Percentiles rank a stretch among this genome's conserved stretches.
phyloP scores from a whole-genome alignment of 1,284 basidiomycete species.

The Leucocoprinus gongylophorus region DNA sequence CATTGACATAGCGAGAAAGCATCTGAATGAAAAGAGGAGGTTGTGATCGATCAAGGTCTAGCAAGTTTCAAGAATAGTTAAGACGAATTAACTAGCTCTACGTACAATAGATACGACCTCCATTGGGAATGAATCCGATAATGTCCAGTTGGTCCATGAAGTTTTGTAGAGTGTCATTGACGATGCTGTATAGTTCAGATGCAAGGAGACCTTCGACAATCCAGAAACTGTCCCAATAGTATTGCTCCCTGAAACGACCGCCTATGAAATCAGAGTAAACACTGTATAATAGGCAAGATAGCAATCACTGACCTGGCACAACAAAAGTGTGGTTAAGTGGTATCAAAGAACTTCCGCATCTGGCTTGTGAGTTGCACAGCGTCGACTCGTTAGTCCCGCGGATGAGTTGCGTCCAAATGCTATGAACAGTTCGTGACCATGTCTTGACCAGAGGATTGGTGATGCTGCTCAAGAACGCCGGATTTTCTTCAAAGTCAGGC shows the following conservation, averaged over 20 bases:
- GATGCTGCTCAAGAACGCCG: slow-evolving; percentile 69
- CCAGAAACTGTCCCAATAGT: slow-evolving; percentile 88
- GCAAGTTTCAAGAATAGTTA: background rate
- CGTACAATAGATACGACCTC: slow-evolving; percentile 76
- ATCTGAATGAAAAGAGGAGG: slow-evolving; percentile 80
- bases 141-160: slow-evolving; percentile 87
- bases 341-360: slow-evolving; percentile 79
- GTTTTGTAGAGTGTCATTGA: slow-evolving; percentile 76
- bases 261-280: slow-evolving; percentile 22
- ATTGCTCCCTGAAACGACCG: slow-evolving; percentile 44
- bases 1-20: slow-evolving; percentile 36
- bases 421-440: slow-evolving; percentile 73
- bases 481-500: slow-evolving; percentile 54
- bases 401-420: slow-evolving; percentile 78
- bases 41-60: slow-evolving; percentile 84
- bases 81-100: background rate
- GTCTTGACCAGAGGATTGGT: slow-evolving; percentile 64
- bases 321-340: slow-evolving; percentile 89
- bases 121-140: slow-evolving; percentile 89
- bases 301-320: slow-evolving; percentile 61
- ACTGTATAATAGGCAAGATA: background rate
- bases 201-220: slow-evolving; percentile 79
- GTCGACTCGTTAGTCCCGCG: slow-evolving; percentile 65
- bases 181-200: slow-evolving; percentile 69
- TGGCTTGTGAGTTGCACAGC: slow-evolving; percentile 48